Evolutionary conservation across 345 rosid genomes (phyloP).

Genomic region (Syzygium jambos): DNA sequence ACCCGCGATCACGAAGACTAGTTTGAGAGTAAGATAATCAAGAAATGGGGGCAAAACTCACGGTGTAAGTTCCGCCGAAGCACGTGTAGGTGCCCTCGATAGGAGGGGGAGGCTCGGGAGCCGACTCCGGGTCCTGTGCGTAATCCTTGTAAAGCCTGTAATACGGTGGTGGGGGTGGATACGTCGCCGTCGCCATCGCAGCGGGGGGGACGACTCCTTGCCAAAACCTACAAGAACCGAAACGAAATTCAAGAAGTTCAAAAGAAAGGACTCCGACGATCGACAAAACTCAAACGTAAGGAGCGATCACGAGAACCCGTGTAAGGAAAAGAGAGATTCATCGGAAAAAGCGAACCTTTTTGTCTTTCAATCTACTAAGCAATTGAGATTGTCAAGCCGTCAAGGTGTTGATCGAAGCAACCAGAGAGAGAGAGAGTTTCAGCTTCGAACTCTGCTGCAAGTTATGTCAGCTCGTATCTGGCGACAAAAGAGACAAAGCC

Average conservation of each 20-base stretch:
- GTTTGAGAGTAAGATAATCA: not conserved
- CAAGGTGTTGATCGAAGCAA: not conserved
- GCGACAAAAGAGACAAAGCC: not conserved
- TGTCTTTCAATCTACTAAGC: not conserved
- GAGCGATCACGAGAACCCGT: not conserved
- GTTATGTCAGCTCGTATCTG: not conserved
- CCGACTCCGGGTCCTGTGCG: constrained; percentile 48
- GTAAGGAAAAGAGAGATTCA: not conserved
- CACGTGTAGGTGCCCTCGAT: constrained; percentile 72
- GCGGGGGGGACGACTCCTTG: not conserved
- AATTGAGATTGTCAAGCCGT: not conserved
- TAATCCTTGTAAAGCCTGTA: constrained; percentile 88
- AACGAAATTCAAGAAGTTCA: not conserved
- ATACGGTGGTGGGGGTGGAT: constrained; percentile 91
- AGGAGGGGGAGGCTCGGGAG: constrained; percentile 76
- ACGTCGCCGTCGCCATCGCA: constrained; percentile 78
- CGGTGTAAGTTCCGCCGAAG: constrained; percentile 69
- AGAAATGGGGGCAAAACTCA: constrained; percentile 9
- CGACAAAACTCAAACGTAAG: not conserved
- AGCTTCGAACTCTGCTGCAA: not conserved
- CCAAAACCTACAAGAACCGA: not conserved
- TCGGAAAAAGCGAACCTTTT: not conserved
- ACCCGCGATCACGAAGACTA: not conserved
- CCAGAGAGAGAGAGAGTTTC: not conserved
- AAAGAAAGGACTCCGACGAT: not conserved